These are phyloP conservation scores for Cladosporium sp. DNA, from an alignment of 2,329 filamentous ascomycete species.

Conservation along the genomic window DNA sequence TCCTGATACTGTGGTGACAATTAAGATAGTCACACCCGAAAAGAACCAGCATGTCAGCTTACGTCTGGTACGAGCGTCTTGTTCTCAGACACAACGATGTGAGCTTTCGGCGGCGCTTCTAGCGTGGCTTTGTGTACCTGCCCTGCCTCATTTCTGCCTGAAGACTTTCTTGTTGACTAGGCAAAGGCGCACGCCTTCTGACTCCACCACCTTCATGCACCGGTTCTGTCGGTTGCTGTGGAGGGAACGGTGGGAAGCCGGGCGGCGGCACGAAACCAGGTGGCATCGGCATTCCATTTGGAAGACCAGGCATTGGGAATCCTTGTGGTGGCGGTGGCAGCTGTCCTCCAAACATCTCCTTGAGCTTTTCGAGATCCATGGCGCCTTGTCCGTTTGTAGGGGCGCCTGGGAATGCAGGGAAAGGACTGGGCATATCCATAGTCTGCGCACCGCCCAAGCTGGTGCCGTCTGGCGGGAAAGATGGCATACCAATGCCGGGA, in stretches of 20 bases:
- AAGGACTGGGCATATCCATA: conserved; percentile 24
- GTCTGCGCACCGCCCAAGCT: conserved; percentile 44
- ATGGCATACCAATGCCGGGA: conserved; percentile 54
- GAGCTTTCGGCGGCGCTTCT: not conserved
- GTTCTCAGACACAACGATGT: not conserved
- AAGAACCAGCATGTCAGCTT: not conserved
- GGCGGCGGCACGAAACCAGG: conserved; percentile 33
- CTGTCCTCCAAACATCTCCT: conserved; percentile 32
- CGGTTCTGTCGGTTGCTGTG: conserved; percentile 3
- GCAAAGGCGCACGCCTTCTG: conserved; percentile 68
- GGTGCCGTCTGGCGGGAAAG: conserved; percentile 41
- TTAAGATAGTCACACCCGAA: not conserved
- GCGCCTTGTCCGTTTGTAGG: conserved; percentile 26
- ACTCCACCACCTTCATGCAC: conserved; percentile 35
- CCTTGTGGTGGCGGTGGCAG: conserved; percentile 30
- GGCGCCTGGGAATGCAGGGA: conserved; percentile 28
- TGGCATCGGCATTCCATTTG: conserved; percentile 27
- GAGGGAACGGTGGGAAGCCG: conserved; percentile 40
- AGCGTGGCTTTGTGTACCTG: conserved; percentile 48
- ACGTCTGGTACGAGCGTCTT: not conserved
- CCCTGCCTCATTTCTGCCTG: conserved; percentile 70
- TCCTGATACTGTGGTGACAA: not conserved
- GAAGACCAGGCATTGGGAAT: conserved; percentile 27
- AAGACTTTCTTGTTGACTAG: conserved; percentile 81
- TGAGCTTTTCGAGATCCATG: conserved; percentile 37